Evolutionary conservation across 768 basidiomycete species (phyloP), one percentile per base, ranked within the genome.

Genomic region (Leccinellum luteum): DNA sequence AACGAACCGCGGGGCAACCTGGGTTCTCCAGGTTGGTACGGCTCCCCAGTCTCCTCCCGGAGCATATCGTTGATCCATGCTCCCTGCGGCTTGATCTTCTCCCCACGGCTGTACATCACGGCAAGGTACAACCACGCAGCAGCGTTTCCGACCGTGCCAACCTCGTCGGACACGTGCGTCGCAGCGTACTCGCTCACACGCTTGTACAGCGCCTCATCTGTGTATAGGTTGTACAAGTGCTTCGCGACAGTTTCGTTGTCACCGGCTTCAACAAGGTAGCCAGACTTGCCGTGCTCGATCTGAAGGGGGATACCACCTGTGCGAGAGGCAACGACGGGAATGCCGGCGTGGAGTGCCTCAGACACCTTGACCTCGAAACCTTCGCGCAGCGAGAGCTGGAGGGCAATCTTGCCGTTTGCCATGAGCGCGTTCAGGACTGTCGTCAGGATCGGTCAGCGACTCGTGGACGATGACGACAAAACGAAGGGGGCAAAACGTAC

Each of bases 311-410:
- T 96, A 64, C 94, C 94, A 57, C 95, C 95, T 4, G 95, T 95
- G 56, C 79, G 80, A 52, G 80, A 86, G 8, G 91, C 91, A 65
- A 98, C 82, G 66, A 95, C 80, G 31, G 94, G 94, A 61, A 90
- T 89, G 59, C 90, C 90, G 30, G 92, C 85, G 73, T 95, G 91
- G 52, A 98, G 79, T n/a, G 91, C 92, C 75, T 96, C 92, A 48
- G 92, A 94, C 51, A 95, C 94, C 73, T 98, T 98, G 75, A 98
- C 92, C 69, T 98, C 95, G 75, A 97, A 98, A 28, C 95, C 95
- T 76, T 98, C 95, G 56, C 94, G 88, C 47, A 90, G 88, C 52
- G 92, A 94, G 47, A 98, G 85, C 73, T 98, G 95, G 50, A 93
- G 82, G 4, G 91, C 94, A 57, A 95, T 87, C 77, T 90, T 87